Evolutionary conservation across 2,329 filamentous ascomycete genomes (phyloP).

Genomic region (Penicillium sp.): DNA sequence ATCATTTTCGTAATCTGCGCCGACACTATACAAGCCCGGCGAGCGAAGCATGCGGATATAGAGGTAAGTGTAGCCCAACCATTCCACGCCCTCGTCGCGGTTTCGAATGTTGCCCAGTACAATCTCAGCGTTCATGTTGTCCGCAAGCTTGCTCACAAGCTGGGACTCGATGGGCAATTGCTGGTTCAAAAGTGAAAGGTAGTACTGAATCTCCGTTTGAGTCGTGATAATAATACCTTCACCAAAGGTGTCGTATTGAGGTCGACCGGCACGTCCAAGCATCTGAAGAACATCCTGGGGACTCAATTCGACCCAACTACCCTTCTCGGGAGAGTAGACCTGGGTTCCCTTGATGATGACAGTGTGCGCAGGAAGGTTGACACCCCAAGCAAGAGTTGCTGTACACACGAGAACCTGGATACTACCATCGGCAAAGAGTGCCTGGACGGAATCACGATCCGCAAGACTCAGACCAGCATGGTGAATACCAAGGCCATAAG

Average conservation of each 20-base stretch:
- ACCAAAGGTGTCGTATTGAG: conserved; percentile 95
- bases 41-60: conserved; percentile 97
- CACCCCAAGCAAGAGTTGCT: conserved; percentile 97
- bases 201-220: conserved; percentile 92
- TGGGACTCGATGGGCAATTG: conserved; percentile 97
- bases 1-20: conserved; percentile 90
- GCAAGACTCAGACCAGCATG: conserved; percentile 94
- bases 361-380: conserved; percentile 94
- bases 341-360: conserved; percentile 99
- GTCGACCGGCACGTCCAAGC: conserved; percentile 92
- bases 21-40: conserved; percentile 90
- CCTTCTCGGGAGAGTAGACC: conserved; percentile 96
- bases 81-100: conserved; percentile 95
- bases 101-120: conserved; percentile 89
- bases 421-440: conserved; percentile 83
- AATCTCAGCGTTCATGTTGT: conserved; percentile 94
- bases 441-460: conserved; percentile 93
- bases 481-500: conserved; percentile 96
- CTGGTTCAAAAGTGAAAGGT: conserved; percentile 91
- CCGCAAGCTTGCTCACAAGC: conserved; percentile 83
- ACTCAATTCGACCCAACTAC: conserved; percentile 95
- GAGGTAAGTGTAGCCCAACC: conserved; percentile 96
- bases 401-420: conserved; percentile 96
- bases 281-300: conserved; percentile 98
- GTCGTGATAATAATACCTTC: conserved; percentile 99